These are phyloP conservation scores for Moesziomyces parantarcticus DNA, from an alignment of 1,284 basidiomycete genomes.

Conservation along the genomic window DNA sequence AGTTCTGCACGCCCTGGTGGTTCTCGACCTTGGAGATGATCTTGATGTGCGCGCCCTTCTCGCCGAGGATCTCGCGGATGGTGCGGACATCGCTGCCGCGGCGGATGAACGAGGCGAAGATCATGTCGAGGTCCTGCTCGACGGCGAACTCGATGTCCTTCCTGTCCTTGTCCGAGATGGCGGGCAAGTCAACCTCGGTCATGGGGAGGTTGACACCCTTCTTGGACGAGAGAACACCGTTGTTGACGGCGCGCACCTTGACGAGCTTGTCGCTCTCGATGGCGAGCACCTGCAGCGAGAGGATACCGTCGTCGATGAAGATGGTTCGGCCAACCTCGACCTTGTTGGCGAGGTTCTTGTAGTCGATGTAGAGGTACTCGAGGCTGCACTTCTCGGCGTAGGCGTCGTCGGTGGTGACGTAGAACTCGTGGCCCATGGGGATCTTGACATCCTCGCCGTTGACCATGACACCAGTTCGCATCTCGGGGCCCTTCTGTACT, in stretches of 20 bases:
- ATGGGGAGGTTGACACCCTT: conserved; percentile 99
- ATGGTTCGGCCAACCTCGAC: conserved; percentile 94
- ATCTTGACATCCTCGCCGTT: conserved; percentile 87
- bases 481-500: conserved; percentile 94
- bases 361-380: conserved; percentile 70
- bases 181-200: conserved; percentile 96
- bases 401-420: conserved; percentile 84
- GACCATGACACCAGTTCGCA: conserved; percentile 94
- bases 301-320: conserved; percentile 96
- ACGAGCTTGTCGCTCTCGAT: conserved; percentile 71
- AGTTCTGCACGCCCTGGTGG: conserved; percentile 68
- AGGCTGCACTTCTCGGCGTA: conserved; percentile 87
- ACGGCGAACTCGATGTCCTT: conserved; percentile 93
- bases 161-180: conserved; percentile 92
- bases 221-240: conserved; percentile 90
- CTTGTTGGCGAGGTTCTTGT: conserved; percentile 93
- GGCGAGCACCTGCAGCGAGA: conserved; percentile 89
- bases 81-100: conserved; percentile 61
- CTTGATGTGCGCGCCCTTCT: conserved; percentile 66
- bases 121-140: conserved; percentile 97
- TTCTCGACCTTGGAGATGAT: conserved; percentile 68
- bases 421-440: conserved; percentile 92
- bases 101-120: conserved; percentile 68
- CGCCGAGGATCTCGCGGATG: conserved; percentile 66
- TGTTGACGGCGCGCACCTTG: conserved; percentile 88